phyloP scores from a whole-genome alignment of 495 filamentous ascomycete genomes.

The Physcia stellaris region DNA sequence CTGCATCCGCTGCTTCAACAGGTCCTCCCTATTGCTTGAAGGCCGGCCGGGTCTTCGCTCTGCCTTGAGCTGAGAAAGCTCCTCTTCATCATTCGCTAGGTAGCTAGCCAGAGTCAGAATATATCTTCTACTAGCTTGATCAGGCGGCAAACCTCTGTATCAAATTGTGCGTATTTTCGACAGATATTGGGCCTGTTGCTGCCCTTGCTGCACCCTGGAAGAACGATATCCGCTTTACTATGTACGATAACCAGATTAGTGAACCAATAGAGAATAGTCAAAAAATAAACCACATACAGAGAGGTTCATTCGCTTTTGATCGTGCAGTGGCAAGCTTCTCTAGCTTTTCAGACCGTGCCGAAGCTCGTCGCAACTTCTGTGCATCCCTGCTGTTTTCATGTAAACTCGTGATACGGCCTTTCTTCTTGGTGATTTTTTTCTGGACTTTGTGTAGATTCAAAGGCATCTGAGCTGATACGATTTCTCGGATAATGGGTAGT shows the following conservation, averaged over 20 bases:
- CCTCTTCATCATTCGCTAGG: conserved; percentile 65
- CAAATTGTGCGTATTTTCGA: conserved; percentile 43
- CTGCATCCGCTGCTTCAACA: conserved; percentile 54
- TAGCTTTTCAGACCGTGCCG: conserved; percentile 62
- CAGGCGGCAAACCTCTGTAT: conserved; percentile 39
- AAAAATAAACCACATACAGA: conserved; percentile 37
- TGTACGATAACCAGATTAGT: not conserved
- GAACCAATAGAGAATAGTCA: not conserved
- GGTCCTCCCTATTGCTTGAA: conserved; percentile 59
- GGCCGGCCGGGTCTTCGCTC: conserved; percentile 72
- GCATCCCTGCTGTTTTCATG: conserved; percentile 77
- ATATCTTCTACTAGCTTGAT: not conserved
- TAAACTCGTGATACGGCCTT: conserved; percentile 48
- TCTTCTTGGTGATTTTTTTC: conserved; percentile 72
- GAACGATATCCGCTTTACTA: conserved; percentile 59
- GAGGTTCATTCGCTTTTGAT: conserved; percentile 52
- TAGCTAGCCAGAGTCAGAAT: conserved; percentile 33
- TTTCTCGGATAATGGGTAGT: too few relatives aligned
- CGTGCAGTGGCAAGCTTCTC: conserved; percentile 46
- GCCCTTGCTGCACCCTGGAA: conserved; percentile 53
- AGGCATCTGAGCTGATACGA: too few relatives aligned
- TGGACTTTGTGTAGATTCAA: conserved; percentile 64
- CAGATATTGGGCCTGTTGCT: conserved; percentile 36
- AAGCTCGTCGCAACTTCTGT: conserved; percentile 58
- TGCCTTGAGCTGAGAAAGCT: conserved; percentile 57